Evolutionary conservation across 306 rosid species (phyloP), one percentile per base, ranked within the genome.

Genomic region (Prosopis cineraria): DNA sequence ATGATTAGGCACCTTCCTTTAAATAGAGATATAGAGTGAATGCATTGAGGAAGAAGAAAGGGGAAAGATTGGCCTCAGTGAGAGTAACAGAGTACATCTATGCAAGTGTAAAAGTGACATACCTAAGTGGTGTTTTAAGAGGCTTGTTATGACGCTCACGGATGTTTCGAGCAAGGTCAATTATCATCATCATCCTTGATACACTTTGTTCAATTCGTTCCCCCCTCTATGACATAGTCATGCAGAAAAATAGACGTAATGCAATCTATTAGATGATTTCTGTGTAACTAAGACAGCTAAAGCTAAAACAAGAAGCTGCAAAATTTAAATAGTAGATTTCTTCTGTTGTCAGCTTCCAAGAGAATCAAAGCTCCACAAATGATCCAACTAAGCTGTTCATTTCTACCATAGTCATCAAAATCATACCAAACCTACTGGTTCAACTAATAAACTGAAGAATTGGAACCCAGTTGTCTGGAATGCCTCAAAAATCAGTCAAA

Each of bases 61-160:
- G 47, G 56, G 17, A 39, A 11, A 13, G 12, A 20, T 22, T 29
- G 30, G 48, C 19, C 34, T 8, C 62, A 24, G 50, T 13, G 29
- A 30, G 16, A 39, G 44, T 34, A 25, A 45, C 17, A 10, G 50
- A 59, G 65, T 14, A 67, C 1, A 66, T 58, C 30, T 33, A 60
- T 17, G 48, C 65, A 75, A 37, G 53, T 40, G 53, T 76, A 44
- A 71, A 50, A 73, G 75, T 14, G 60, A 76, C 68, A 37, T 62
- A 94, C 98, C 97, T 95, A 75, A 95, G 91, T 14, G 98, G 98
- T 24, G 98, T 71, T 83, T 95, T 95, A 6, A 95, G 97, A 75
- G 98, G 93, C 73, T 89, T 95, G 90, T 89, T 95, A 82, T 92
- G 98, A 48, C 98, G 93, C 77, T 95, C 98, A 45, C 98, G 98